A percentile compares a stretch with the other conserved stretches of the same genome.
phyloP scores from a whole-genome alignment of 1,284 basidiomycete genomes.

The Sanghuangporus baumii region DNA sequence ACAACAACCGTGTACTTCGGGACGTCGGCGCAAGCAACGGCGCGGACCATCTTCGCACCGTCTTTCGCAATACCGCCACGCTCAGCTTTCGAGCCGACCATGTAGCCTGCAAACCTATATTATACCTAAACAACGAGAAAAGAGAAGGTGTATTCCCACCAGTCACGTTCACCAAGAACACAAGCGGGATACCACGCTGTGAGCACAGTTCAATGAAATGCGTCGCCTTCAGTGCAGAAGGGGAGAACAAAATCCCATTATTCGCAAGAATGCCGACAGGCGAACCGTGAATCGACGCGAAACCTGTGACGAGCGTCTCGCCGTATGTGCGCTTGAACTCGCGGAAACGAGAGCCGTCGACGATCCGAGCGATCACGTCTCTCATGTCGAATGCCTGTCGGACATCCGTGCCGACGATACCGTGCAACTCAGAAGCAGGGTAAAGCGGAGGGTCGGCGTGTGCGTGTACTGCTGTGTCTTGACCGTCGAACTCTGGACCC shows the following conservation, averaged over 20 bases:
- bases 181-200: conserved; percentile 82
- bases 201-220: conserved; percentile 95
- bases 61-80: conserved; percentile 95
- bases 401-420: conserved; percentile 87
- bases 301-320: conserved; percentile 87
- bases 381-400: conserved; percentile 90
- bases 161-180: conserved; percentile 94
- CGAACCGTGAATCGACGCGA: conserved; percentile 86
- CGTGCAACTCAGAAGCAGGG: conserved; percentile 76
- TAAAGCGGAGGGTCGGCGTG: conserved; percentile 73
- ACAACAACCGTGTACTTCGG: conserved; percentile 93
- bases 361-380: conserved; percentile 87
- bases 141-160: conserved; percentile 32
- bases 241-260: conserved; percentile 92
- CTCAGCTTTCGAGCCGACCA: conserved; percentile 94
- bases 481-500: conserved; percentile 31
- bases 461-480: conserved; percentile 3
- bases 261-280: conserved; percentile 89
- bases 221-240: conserved; percentile 89
- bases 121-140: background rate
- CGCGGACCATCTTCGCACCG: conserved; percentile 96
- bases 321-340: conserved; percentile 97
- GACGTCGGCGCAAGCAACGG: conserved; percentile 90
- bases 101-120: conserved; percentile 56
- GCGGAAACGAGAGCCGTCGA: conserved; percentile 87